Base-by-base conservation (phyloP, 1,139 yeast species). In the Candida sp. region DNA sequence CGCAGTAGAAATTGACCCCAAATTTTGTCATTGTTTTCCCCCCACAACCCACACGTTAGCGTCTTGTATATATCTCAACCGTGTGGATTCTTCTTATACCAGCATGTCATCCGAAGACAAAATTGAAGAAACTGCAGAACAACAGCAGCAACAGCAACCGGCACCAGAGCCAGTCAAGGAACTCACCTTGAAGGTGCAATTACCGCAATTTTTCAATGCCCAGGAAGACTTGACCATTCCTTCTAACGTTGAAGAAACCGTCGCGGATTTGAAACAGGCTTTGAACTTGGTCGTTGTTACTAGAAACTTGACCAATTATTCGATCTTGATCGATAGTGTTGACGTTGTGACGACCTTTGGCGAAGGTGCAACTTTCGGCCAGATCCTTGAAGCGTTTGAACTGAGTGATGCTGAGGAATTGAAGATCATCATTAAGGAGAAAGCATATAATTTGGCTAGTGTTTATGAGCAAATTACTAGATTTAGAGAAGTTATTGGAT, bases 241-340 rank as follows among this genome's bases (percentile, higher is more conserved):
- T 12, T 58, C 73, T 34, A 61, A 72, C 12, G 56, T 54, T 9
- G 64, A 69, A 33, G 90, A 85, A 58, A 69, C 84, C 30, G 63
- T 88, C 52, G 72, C 78, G 48, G 91, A 87, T 54, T 75, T 90
- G 51, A 79, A 74, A 58, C 85, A 83, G 63, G 78, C 87, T 26
- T 70, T 90, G 50, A 72, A 79, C 31, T 72, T 83, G 28, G 67
- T 83, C 34, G 83, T 87, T 11, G 74, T 76, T 31, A 79, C 86
- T 42, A 78, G 80, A 59, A 86, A 83, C 52, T 77, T 80, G 61
- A 86, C 96, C 37, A 81, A 84, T 60, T 90, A 84, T 63, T 70
- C 78, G 6, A 71, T 90, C 31, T 64, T 60, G 48, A 64, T 67
- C 50, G 66, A 73, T n/a, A 80, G 75, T 17, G 52, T 65, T 40